These are phyloP conservation scores for Ceratobasidium sp. DNA, from an alignment of 1,284 basidiomycete species.

Conservation along the genomic window DNA sequence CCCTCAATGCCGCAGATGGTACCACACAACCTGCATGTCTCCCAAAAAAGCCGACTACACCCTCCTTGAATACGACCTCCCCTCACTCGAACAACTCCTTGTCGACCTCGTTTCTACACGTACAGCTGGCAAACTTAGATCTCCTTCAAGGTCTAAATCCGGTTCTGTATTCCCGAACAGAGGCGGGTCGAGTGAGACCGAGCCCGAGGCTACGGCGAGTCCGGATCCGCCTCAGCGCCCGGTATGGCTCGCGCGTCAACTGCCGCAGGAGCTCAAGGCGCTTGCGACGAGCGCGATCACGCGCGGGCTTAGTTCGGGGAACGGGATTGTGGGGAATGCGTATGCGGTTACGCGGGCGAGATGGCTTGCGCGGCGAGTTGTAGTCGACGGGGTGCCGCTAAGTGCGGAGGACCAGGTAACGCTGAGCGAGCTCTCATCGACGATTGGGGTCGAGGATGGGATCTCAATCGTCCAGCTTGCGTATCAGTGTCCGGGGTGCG, in stretches of 20 bases:
- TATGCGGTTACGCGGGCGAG: slow-evolving; percentile 10
- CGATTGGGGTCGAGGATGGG: not conserved
- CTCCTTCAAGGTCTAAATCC: not conserved
- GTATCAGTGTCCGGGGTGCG: slow-evolving; percentile 33
- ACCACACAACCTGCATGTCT: slow-evolving; percentile 17
- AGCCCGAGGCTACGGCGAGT: slow-evolving; percentile 1
- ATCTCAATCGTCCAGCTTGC: not conserved
- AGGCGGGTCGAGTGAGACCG: slow-evolving; percentile 24
- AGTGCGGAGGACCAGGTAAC: not conserved
- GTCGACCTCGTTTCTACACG: slow-evolving; percentile 10
- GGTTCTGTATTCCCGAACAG: not conserved
- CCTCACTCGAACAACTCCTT: slow-evolving; percentile 25
- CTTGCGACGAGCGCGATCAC: slow-evolving; percentile 25
- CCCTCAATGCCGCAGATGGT: slow-evolving; percentile 16
- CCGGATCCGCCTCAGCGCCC: slow-evolving; percentile 1
- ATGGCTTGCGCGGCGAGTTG: slow-evolving; percentile 19
- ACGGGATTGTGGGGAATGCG: slow-evolving; percentile 24
- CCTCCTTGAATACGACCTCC: slow-evolving; percentile 12
- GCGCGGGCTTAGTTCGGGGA: slow-evolving; percentile 20
- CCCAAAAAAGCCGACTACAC: slow-evolving; percentile 32
- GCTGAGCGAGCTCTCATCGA: not conserved
- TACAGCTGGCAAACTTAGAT: not conserved
- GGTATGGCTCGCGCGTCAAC: slow-evolving; percentile 1
- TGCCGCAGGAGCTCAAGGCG: slow-evolving; percentile 10
- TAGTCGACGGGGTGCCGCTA: slow-evolving; percentile 7